These are phyloP conservation scores for Kluyveromyces wickerhamii DNA, from an alignment of 805 yeast species.

Conservation along the genomic window DNA sequence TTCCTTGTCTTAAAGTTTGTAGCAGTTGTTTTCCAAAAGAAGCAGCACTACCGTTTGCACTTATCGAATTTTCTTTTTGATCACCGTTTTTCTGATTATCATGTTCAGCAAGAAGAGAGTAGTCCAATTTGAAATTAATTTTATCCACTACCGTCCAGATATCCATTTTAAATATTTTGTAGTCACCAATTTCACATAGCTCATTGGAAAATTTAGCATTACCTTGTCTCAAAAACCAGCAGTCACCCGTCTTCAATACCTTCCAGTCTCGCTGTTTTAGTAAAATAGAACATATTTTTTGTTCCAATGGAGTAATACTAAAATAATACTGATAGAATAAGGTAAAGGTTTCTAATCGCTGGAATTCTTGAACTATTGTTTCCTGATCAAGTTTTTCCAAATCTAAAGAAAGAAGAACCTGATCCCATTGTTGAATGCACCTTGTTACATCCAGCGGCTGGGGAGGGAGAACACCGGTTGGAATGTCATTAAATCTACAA, in stretches of 20 bases:
- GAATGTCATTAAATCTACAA: slow-evolving; percentile 20
- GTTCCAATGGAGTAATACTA: slow-evolving; percentile 36
- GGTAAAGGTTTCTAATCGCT: slow-evolving; percentile 29
- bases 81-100: background rate
- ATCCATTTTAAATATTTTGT: slow-evolving; percentile 36
- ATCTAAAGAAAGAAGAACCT: slow-evolving; percentile 6
- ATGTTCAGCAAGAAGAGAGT: slow-evolving; percentile 15
- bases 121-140: slow-evolving; percentile 35
- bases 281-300: slow-evolving; percentile 30
- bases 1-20: slow-evolving; percentile 25
- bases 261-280: slow-evolving; percentile 35
- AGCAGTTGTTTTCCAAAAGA: slow-evolving; percentile 15
- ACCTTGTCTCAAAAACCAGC: slow-evolving; percentile 36
- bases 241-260: slow-evolving; percentile 24
- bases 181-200: slow-evolving; percentile 36
- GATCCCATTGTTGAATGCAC: slow-evolving; percentile 30
- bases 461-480: slow-evolving; percentile 28
- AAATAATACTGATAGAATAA: slow-evolving; percentile 39
- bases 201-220: slow-evolving; percentile 34
- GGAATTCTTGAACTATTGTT: slow-evolving; percentile 21
- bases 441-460: slow-evolving; percentile 30
- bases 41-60: background rate
- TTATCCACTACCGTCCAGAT: slow-evolving; percentile 39
- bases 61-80: no score
- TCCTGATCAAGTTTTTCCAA: slow-evolving; percentile 7